Base-by-base conservation (phyloP, 306 rosid species). In the Cicer pinnatifidum region DNA sequence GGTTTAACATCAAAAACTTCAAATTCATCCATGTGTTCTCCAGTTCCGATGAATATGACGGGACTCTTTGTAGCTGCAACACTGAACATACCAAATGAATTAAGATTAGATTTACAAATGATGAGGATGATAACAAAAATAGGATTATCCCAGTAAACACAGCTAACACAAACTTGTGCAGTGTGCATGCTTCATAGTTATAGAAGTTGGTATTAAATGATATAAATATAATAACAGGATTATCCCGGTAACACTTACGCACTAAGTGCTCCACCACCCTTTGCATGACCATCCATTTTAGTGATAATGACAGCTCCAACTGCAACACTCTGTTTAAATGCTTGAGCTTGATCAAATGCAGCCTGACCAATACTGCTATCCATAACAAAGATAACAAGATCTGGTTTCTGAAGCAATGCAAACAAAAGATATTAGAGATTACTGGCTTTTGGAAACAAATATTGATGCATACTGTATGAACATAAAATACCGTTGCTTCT, bases 1-100 rank as follows among this genome's bases (percentile, higher is more conserved):
- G 96, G 91, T 48, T 92, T 88, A 66, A 89, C 93, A 86, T 88
- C 91, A 61, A 92, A 92, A 67, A 84, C 86, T 90, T 92, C 96
- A 80, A 92, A 90, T 86, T 92, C 92, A 72, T 90, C 96, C 90
- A 88, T 90, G 69, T 90, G 91, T 68, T 90, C 96, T 85, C 94
- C 97, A 11, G 92, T 90, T 78, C 92, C 92, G 46, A 92, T 88
- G 80, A 90, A 90, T 71, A 88, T 88, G 43, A 92, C 91, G 43
- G 96, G 97, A 82, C 94, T 88, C 88, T 90, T 90, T 67, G 96
- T 90, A 72, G 97, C 96, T 0, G 96, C 97, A 64, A 90, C 96
- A 76, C 92, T 90, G 86, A 75, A 74, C 63, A 77, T 8, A 67
- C 37, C 75, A 70, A 64, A 47, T 33, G 8, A 80, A 52, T 43